A percentile compares a stretch with the other conserved stretches of the same genome.
phyloP scores from a whole-genome alignment of 345 rosid genomes.

The Adansonia digitata region DNA sequence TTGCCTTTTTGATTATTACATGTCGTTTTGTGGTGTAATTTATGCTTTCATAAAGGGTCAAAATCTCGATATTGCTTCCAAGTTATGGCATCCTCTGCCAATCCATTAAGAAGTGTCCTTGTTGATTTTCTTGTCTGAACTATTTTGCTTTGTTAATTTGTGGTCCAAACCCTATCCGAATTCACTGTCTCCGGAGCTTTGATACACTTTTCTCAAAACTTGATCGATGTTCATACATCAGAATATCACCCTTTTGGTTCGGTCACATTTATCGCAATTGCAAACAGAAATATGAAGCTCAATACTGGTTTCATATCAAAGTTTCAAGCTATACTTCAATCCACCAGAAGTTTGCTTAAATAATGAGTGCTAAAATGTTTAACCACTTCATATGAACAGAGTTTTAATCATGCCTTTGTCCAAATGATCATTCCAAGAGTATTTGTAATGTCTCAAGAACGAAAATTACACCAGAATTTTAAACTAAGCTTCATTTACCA shows the following conservation, averaged over 20 bases:
- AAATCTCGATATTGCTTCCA: background rate
- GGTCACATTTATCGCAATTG: too few relatives aligned
- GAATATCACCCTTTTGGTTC: background rate
- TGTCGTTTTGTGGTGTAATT: background rate
- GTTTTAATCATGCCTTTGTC: background rate
- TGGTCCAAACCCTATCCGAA: background rate
- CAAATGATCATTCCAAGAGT: background rate
- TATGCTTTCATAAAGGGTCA: background rate
- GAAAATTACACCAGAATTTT: background rate
- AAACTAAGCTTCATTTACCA: background rate
- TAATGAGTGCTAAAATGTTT: too few relatives aligned
- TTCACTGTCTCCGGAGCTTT: background rate
- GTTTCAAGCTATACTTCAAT: too few relatives aligned
- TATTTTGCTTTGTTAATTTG: background rate
- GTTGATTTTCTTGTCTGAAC: background rate
- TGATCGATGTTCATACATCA: background rate
- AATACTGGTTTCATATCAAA: background rate
- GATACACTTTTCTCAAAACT: background rate
- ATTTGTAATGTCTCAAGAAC: background rate
- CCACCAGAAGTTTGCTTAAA: background rate
- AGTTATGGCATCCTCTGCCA: background rate
- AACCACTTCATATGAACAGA: background rate
- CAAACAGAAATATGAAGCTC: too few relatives aligned
- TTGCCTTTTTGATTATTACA: too few relatives aligned
- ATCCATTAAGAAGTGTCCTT: background rate